Conservation (phyloP, 371 early-diverging fungal species). For the Apophysomyces variabilis region DNA sequence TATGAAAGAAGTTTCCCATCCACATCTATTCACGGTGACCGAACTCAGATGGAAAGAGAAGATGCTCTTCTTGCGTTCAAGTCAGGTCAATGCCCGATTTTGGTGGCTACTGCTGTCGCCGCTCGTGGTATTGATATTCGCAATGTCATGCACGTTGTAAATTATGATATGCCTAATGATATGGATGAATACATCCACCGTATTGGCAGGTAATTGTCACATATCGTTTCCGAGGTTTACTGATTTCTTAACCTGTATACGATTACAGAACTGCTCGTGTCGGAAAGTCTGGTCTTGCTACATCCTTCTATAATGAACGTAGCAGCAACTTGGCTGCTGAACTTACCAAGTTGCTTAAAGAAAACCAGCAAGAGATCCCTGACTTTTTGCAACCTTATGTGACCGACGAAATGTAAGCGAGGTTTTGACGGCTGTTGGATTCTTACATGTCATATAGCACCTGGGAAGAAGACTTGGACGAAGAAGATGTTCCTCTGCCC, state of each 20-base stretch:
- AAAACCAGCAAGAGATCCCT: slow-evolving; percentile 60
- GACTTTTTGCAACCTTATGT: slow-evolving; percentile 64
- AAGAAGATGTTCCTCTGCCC: slow-evolving; percentile 45
- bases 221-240: neutral
- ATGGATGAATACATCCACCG: slow-evolving; percentile 98
- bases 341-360: slow-evolving; percentile 82
- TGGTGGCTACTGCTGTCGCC: slow-evolving; percentile 99
- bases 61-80: slow-evolving; percentile 91
- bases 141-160: slow-evolving; percentile 90
- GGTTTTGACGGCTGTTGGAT: neutral
- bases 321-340: slow-evolving; percentile 90
- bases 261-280: slow-evolving; percentile 85
- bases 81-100: slow-evolving; percentile 87
- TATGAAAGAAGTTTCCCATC: slow-evolving; percentile 80
- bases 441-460: slow-evolving; percentile 14
- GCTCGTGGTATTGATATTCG: slow-evolving; percentile 98
- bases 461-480: slow-evolving; percentile 55
- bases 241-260: neutral
- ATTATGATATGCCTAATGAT: slow-evolving; percentile 95
- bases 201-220: slow-evolving; percentile 76
- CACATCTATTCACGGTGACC: slow-evolving; percentile 97
- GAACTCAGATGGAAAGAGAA: slow-evolving; percentile 97
- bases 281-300: slow-evolving; percentile 91
- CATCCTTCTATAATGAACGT: slow-evolving; percentile 96
- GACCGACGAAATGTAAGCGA: slow-evolving; percentile 41